Percentiles rank a stretch among this genome's conserved stretches.
Conservation (phyloP, 1,284 basidiomycete species). For the Ganoderma multipileum region DNA sequence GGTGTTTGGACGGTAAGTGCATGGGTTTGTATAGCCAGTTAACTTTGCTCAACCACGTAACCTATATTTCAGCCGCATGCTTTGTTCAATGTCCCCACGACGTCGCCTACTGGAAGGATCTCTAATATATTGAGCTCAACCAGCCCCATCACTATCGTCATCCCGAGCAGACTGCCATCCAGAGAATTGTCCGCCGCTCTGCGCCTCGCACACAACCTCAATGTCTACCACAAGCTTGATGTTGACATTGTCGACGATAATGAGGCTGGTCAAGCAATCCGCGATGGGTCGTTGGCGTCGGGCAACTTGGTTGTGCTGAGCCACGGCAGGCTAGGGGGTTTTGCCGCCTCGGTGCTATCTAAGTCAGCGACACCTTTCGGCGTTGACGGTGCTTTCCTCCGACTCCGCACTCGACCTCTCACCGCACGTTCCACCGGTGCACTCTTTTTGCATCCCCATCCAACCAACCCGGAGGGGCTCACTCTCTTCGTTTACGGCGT, state of each 20-base stretch:
- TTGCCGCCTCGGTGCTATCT: conserved; percentile 32
- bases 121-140: conserved; percentile 65
- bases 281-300: conserved; percentile 35
- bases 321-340: conserved; percentile 27
- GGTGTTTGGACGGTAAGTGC: conserved; percentile 21
- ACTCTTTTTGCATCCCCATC: conserved; percentile 76
- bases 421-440: conserved; percentile 49
- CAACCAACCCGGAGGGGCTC: conserved; percentile 44
- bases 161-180: conserved; percentile 45
- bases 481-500: conserved; percentile 68
- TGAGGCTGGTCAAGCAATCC: conserved; percentile 43
- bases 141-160: conserved; percentile 61
- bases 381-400: conserved; percentile 29
- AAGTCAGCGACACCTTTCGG: conserved; percentile 41
- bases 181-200: conserved; percentile 56
- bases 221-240: conserved; percentile 76
- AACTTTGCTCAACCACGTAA: not conserved
- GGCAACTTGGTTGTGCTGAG: conserved; percentile 71
- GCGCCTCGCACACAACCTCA: conserved; percentile 72
- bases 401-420: conserved; percentile 28
- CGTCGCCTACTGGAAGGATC: conserved; percentile 60
- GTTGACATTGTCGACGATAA: conserved; percentile 59
- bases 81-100: not conserved
- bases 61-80: conserved; percentile 14
- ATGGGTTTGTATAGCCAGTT: not conserved